These are phyloP conservation scores for Evernia prunastri DNA, from an alignment of 495 filamentous ascomycete species.

Conservation along the genomic window DNA sequence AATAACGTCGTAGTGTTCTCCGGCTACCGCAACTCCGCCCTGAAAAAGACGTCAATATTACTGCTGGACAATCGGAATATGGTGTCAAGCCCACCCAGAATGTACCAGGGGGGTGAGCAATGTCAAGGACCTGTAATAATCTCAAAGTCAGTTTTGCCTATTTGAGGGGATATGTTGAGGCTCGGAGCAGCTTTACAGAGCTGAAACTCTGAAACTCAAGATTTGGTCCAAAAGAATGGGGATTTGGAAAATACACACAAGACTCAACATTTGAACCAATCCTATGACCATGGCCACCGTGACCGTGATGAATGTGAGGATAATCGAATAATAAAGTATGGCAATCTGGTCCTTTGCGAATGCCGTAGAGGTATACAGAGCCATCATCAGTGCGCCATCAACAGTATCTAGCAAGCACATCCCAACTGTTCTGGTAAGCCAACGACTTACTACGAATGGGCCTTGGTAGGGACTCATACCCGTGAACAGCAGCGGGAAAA, in stretches of 20 bases:
- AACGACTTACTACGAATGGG: neutral
- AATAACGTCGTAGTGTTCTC: conserved; percentile 81
- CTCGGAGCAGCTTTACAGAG: neutral
- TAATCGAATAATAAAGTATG: conserved; percentile 89
- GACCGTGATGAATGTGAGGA: conserved; percentile 81
- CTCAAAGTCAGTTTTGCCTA: neutral
- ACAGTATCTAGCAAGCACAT: conserved; percentile 89
- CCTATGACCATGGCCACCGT: conserved; percentile 81
- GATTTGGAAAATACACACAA: conserved; percentile 30
- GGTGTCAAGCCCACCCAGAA: conserved; percentile 56
- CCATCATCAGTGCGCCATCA: conserved; percentile 93
- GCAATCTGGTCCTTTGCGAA: conserved; percentile 73
- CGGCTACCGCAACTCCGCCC: conserved; percentile 65
- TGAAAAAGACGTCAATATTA: neutral
- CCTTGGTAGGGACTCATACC: conserved; percentile 40
- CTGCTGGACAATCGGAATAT: neutral
- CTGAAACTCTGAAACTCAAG: neutral
- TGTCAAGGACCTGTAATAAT: conserved; percentile 47
- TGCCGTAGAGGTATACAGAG: conserved; percentile 73
- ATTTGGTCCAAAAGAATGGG: neutral
- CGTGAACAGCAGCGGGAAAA: conserved; percentile 88
- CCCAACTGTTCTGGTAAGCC: conserved; percentile 46
- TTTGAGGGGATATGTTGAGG: neutral
- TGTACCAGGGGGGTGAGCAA: conserved; percentile 60
- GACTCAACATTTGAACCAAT: conserved; percentile 70